A percentile compares a stretch with the other conserved stretches of the same genome.
Evolutionary conservation across 2,329 filamentous ascomycete species (phyloP).

Genomic region (Fusarium odoratissimum): DNA sequence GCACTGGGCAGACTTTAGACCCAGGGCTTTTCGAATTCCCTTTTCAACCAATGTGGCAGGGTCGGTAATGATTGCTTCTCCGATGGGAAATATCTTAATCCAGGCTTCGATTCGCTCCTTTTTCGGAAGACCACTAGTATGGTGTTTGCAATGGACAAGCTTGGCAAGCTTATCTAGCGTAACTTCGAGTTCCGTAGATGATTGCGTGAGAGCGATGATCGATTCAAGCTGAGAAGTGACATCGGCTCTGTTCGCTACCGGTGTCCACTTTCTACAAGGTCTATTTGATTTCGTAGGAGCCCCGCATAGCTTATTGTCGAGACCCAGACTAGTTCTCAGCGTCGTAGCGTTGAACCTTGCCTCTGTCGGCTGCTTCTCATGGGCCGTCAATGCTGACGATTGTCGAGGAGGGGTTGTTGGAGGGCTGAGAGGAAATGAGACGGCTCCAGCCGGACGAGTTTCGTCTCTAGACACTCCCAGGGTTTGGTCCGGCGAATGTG

Average conservation of each 20-base stretch:
- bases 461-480: not conserved
- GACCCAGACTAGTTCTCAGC: not conserved
- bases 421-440: not conserved
- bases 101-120: not conserved
- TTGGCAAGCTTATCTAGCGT: not conserved
- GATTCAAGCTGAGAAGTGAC: not conserved
- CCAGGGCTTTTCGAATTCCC: not conserved
- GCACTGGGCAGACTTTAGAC: not conserved
- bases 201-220: not conserved
- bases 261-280: not conserved
- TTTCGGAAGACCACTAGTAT: not conserved
- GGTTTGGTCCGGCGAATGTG: not conserved
- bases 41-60: not conserved
- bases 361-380: not conserved
- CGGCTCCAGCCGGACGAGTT: not conserved
- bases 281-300: not conserved
- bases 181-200: not conserved
- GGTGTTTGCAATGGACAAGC: not conserved
- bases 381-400: not conserved
- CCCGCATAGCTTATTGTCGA: not conserved
- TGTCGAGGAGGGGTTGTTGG: not conserved
- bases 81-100: not conserved
- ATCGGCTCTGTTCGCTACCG: not conserved
- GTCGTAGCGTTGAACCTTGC: not conserved
- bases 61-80: not conserved